These are phyloP conservation scores for Fragaria iinumae DNA, from an alignment of 306 rosid genomes.

Conservation along the genomic window DNA sequence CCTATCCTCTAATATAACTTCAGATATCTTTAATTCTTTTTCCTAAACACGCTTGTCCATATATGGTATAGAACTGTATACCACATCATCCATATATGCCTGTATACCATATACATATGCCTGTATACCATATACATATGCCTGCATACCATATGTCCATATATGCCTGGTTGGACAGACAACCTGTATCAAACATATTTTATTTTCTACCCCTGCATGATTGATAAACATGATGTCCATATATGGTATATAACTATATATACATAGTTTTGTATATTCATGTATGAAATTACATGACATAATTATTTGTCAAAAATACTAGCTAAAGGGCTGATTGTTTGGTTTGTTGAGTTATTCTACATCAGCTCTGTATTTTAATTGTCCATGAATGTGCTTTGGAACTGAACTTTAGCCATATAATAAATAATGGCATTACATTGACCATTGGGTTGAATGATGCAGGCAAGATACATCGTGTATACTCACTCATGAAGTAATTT, in stretches of 20 bases:
- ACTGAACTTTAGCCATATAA: constrained; percentile 19
- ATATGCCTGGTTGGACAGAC: neutral
- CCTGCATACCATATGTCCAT: neutral
- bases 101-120: neutral
- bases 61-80: neutral
- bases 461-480: constrained; percentile 57
- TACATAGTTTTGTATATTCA: neutral
- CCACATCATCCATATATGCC: neutral
- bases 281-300: neutral
- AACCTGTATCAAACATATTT: neutral
- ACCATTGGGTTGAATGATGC: constrained; percentile 39
- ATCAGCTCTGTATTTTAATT: neutral
- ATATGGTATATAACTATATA: neutral
- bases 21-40: neutral
- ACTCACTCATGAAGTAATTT: constrained; percentile 84
- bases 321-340: neutral
- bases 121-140: neutral
- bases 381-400: neutral
- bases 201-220: neutral
- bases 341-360: neutral
- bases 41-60: neutral
- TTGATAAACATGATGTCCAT: neutral
- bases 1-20: neutral
- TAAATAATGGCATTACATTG: constrained; percentile 17
- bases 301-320: neutral